Conservation (phyloP, 495 filamentous ascomycete genomes). For the Hypomontagnella monticulosa region DNA sequence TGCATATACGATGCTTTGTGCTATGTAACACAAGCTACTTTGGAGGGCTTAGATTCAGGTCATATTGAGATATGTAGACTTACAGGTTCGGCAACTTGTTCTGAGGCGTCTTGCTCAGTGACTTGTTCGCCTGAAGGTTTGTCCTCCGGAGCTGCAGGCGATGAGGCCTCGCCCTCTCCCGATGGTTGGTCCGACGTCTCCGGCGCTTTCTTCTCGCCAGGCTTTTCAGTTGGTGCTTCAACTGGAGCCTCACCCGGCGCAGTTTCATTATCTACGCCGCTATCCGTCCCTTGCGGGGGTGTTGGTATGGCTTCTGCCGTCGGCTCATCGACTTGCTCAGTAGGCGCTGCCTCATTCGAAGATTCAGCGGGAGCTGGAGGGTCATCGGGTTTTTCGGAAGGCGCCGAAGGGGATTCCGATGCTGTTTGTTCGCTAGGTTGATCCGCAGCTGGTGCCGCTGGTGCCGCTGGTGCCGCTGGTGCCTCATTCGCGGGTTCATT, state of each 20-base stretch:
- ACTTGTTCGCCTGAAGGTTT: constrained; percentile 3
- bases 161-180: constrained; percentile 7
- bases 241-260: constrained; percentile 23
- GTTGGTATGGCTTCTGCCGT: constrained; percentile 24
- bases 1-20: too few relatives aligned
- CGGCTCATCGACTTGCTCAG: constrained; percentile 20
- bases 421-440: not conserved
- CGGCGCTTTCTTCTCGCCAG: constrained; percentile 8
- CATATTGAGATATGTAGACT: not conserved
- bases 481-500: not conserved
- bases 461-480: not conserved
- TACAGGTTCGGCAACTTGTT: constrained; percentile 13
- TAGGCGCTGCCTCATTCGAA: constrained; percentile 5
- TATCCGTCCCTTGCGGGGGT: constrained; percentile 22
- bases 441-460: constrained; percentile 1
- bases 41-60: too few relatives aligned
- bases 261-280: constrained; percentile 1
- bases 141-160: constrained; percentile 7
- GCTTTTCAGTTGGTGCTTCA: constrained; percentile 20
- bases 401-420: not conserved
- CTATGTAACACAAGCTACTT: too few relatives aligned
- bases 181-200: constrained; percentile 8
- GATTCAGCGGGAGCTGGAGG: not conserved
- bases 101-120: constrained; percentile 1
- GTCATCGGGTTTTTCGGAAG: not conserved